Percentiles rank a stretch among this genome's conserved stretches.
Conservation (phyloP, 2,329 filamentous ascomycete species). For the Xenoacremonium recifei region DNA sequence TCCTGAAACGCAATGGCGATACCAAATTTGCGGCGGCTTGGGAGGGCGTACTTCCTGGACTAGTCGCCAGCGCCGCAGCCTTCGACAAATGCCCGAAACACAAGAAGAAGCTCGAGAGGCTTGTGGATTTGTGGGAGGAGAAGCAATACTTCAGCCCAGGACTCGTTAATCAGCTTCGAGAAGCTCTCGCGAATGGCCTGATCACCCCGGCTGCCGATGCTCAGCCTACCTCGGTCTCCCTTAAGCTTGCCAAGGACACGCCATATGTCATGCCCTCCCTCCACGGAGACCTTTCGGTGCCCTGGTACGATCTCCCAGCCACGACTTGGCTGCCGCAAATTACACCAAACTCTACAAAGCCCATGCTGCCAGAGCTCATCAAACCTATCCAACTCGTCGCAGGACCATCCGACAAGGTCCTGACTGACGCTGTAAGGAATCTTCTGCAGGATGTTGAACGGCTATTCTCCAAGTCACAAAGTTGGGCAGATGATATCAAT, state of each 20-base stretch:
- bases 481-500: constrained; percentile 45
- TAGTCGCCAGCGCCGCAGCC: constrained; percentile 58
- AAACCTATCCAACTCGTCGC: constrained; percentile 69
- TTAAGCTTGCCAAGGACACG: constrained; percentile 50
- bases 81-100: constrained; percentile 65
- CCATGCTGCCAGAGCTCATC: constrained; percentile 70
- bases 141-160: constrained; percentile 58
- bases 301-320: constrained; percentile 81
- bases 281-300: constrained; percentile 71
- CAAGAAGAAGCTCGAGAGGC: constrained; percentile 58
- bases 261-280: constrained; percentile 72
- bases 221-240: constrained; percentile 20
- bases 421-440: constrained; percentile 66
- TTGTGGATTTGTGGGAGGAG: constrained; percentile 71
- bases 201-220: constrained; percentile 17
- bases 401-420: constrained; percentile 65
- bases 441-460: constrained; percentile 69
- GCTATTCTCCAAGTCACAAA: constrained; percentile 59
- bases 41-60: constrained; percentile 57
- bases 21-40: constrained; percentile 55
- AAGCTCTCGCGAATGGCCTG: constrained; percentile 47
- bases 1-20: constrained; percentile 51
- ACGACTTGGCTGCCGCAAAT: constrained; percentile 79
- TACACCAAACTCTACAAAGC: constrained; percentile 69
- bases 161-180: constrained; percentile 57